Evolutionary conservation across 2,329 filamentous ascomycete species (phyloP).

Genomic region (Diaporthe citriasiana): DNA sequence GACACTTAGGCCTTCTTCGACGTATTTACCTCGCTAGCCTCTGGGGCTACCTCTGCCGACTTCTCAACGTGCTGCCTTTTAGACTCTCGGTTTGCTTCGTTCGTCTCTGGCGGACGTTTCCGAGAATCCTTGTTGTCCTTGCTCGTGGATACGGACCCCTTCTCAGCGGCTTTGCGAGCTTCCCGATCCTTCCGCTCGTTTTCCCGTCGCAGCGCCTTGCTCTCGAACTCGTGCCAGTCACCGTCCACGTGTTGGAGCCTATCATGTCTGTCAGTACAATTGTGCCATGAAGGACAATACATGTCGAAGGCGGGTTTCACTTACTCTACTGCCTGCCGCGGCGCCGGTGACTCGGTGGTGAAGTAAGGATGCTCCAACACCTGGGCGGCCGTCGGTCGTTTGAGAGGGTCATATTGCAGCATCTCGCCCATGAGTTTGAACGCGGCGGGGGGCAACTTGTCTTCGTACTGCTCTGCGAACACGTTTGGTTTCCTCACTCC

Average conservation of each 20-base stretch:
- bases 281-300: slow-evolving; percentile 31
- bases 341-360: slow-evolving; percentile 80
- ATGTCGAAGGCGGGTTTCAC: slow-evolving; percentile 54
- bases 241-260: slow-evolving; percentile 86
- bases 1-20: slow-evolving; percentile 23
- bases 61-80: slow-evolving; percentile 41
- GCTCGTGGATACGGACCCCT: slow-evolving; percentile 48
- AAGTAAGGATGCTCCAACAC: slow-evolving; percentile 93
- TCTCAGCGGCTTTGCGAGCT: slow-evolving; percentile 60
- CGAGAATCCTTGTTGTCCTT: slow-evolving; percentile 51
- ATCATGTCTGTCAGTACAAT: slow-evolving; percentile 50
- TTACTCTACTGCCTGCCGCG: slow-evolving; percentile 86
- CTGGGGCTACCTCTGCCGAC: slow-evolving; percentile 14
- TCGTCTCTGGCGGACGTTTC: slow-evolving; percentile 52
- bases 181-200: slow-evolving; percentile 78
- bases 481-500: slow-evolving; percentile 78
- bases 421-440: slow-evolving; percentile 87
- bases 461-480: slow-evolving; percentile 87
- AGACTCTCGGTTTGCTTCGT: slow-evolving; percentile 45
- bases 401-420: slow-evolving; percentile 89
- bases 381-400: slow-evolving; percentile 85
- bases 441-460: slow-evolving; percentile 82
- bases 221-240: slow-evolving; percentile 99
- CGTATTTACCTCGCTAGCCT: neutral
- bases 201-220: slow-evolving; percentile 92